Conservation (phyloP, 768 basidiomycete species). For the Tylopilus vinaceipallidus region DNA sequence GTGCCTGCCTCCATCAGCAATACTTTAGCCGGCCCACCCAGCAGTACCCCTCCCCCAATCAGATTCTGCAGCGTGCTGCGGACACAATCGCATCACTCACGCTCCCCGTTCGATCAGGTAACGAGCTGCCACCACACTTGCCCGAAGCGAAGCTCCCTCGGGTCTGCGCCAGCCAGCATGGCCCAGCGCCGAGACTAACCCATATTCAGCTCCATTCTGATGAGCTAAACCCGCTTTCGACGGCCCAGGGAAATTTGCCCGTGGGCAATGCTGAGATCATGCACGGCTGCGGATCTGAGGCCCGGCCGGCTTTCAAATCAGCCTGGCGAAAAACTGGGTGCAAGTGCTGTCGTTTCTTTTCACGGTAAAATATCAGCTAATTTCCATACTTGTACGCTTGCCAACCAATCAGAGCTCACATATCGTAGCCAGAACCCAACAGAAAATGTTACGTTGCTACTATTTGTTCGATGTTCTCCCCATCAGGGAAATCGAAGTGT, state of each 20-base stretch:
- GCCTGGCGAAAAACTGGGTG: no score
- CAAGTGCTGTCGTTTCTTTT: no score
- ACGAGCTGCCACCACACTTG: background rate
- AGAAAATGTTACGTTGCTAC: no score
- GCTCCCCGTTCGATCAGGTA: background rate
- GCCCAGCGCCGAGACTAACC: background rate
- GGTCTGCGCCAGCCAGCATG: background rate
- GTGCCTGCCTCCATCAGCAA: no score
- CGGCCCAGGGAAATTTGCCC: background rate
- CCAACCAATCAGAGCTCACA: no score
- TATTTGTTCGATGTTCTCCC: background rate
- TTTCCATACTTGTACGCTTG: no score
- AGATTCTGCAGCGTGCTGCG: background rate
- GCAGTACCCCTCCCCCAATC: no score
- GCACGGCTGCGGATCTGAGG: constrained; percentile 19
- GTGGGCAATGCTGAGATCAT: constrained; percentile 10
- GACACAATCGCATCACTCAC: background rate
- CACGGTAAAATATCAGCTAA: no score
- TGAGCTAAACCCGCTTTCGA: constrained; percentile 7
- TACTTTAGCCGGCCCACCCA: no score
- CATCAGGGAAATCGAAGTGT: constrained; percentile 14
- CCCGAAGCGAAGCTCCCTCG: background rate
- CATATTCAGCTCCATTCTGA: background rate
- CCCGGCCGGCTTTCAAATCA: constrained; percentile 8
- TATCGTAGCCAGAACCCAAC: no score